Evolutionary conservation across 2,329 filamentous ascomycete species (phyloP), one percentile per base, ranked within the genome.

Genomic region (Pseudogymnoascus sp.): DNA sequence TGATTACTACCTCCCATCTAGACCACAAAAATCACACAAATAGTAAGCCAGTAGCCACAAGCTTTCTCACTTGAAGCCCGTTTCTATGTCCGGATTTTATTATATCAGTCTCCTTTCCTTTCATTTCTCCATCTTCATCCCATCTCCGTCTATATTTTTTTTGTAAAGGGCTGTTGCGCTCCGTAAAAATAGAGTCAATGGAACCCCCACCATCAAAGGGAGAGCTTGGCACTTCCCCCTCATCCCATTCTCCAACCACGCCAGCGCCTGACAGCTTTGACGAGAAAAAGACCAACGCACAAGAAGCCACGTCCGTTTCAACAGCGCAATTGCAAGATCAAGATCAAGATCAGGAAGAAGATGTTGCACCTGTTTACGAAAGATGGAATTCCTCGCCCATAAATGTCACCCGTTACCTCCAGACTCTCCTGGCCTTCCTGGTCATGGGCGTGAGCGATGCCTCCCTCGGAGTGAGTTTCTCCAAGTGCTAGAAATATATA

Each of bases 391-490:
- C 76, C n/a, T 81, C 87, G 0, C 72, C 75, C 7, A 76, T 78
- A 44, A 90, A 87, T 70, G 74, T 82, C 4, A 85, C 77, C 68
- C 81, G 86, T 40, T 83, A 84, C 53, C 73, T 82, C 37, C 79
- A 83, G 0, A 81, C 84, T 2, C 84, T 86, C 68, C 84, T 82
- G 74, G 80, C 81, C 4, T 85, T 90, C 67, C 75, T 86, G 19
- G 77, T 89, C 33, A 83, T 88, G 77, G 88, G 88, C 6, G 81
- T 86, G 76, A 88, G 88, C 68, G 88, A 91, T 74, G 87, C 82
- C 8, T 82, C 83, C 24, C 80, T 85, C 50, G 86, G 86, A 44
- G 84, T 85, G 76, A 72, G 80, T 78, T 24, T 21, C 33, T 38
- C n/a, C 65, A 71, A 60, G 60, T 59, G 8, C 44, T 53, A 53